Percentiles rank a stretch among this genome's conserved stretches.
These are phyloP conservation scores for Canna indica DNA, from an alignment of 176 grass and related monocot genomes.

Conservation along the genomic window DNA sequence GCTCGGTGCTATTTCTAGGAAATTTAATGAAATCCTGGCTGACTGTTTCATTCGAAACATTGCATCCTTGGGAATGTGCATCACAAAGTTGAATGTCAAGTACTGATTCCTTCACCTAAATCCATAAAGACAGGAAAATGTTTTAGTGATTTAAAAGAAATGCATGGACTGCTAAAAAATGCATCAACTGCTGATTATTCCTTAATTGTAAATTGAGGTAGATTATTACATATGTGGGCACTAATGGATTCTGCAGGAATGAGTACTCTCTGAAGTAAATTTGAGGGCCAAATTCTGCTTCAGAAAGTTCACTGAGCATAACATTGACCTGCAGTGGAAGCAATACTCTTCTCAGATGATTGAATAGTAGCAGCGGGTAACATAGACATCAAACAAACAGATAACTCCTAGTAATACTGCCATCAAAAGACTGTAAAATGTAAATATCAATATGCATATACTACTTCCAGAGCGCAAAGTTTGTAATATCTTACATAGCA, in stretches of 20 bases:
- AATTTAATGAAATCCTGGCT: conserved; percentile 40
- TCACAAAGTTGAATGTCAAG: conserved; percentile 62
- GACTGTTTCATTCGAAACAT: conserved; percentile 32
- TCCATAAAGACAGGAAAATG: neutral
- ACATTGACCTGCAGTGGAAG: conserved; percentile 53
- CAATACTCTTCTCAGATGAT: neutral
- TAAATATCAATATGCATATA: conserved; percentile 1
- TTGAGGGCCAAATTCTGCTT: conserved; percentile 62
- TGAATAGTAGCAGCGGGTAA: neutral
- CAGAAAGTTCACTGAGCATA: conserved; percentile 72
- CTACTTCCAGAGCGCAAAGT: too few species aligned
- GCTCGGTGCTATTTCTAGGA: conserved; percentile 62
- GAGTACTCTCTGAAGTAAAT: conserved; percentile 96
- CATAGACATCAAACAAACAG: neutral
- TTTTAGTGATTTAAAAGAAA: neutral
- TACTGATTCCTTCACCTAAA: conserved; percentile 47
- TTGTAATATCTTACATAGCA: too few species aligned
- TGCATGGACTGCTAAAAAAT: neutral
- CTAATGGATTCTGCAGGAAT: conserved; percentile 78
- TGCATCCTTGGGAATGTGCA: conserved; percentile 36
- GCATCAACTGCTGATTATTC: neutral
- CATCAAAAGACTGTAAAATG: neutral
- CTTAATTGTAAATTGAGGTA: neutral
- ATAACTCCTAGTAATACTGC: neutral
- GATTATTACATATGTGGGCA: conserved; percentile 53